phyloP scores from a whole-genome alignment of 345 rosid genomes.

The Gossypium sturtianum region DNA sequence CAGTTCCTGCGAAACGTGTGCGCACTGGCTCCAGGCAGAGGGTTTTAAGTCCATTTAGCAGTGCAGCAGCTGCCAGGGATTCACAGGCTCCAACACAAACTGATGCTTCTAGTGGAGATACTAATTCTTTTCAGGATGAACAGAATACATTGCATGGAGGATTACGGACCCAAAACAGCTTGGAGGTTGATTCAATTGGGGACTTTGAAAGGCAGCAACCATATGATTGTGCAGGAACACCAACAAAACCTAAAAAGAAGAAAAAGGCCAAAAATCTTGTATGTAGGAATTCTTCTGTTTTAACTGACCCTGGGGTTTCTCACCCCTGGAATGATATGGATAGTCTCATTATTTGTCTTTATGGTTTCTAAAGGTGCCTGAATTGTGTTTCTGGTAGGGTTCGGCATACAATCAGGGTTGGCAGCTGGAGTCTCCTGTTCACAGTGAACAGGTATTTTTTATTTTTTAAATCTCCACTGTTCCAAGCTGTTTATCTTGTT shows the following conservation, averaged over 20 bases:
- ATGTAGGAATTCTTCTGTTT: slow-evolving; percentile 24
- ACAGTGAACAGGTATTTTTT: slow-evolving; percentile 60
- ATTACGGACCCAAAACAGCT: slow-evolving; percentile 56
- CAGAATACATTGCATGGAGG: slow-evolving; percentile 76
- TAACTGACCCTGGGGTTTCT: background rate
- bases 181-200: slow-evolving; percentile 79
- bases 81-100: slow-evolving; percentile 51
- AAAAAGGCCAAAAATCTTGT: slow-evolving; percentile 65
- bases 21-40: slow-evolving; percentile 90
- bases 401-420: slow-evolving; percentile 71
- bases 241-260: slow-evolving; percentile 81
- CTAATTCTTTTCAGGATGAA: slow-evolving; percentile 92
- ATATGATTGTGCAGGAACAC: slow-evolving; percentile 70
- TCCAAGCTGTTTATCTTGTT: background rate
- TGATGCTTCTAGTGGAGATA: slow-evolving; percentile 96
- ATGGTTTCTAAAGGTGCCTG: slow-evolving; percentile 13
- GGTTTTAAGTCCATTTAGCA: slow-evolving; percentile 52
- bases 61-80: slow-evolving; percentile 46
- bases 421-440: slow-evolving; percentile 61
- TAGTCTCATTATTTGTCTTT: slow-evolving; percentile 13
- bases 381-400: slow-evolving; percentile 53
- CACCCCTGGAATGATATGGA: slow-evolving; percentile 6
- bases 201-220: slow-evolving; percentile 61
- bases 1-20: slow-evolving; percentile 81
- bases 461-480: background rate